These are phyloP conservation scores for Arthrobotrys entomopaga DNA, from an alignment of 2,329 filamentous ascomycete species.

Conservation along the genomic window DNA sequence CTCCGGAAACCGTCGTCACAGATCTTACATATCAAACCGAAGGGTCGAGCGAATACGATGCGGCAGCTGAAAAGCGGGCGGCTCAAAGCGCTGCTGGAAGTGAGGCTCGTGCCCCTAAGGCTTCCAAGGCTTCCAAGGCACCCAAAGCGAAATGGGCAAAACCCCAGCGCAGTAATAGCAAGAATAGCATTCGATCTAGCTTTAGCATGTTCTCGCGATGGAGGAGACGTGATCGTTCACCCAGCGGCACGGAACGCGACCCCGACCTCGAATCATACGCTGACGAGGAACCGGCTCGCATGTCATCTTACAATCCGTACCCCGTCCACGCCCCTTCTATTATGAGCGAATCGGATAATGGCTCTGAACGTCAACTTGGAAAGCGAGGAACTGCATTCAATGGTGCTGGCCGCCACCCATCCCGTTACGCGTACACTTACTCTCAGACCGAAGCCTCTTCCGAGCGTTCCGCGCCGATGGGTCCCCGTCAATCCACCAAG, in stretches of 20 bases:
- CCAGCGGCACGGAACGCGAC: conserved; percentile 35
- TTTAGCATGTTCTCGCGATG: conserved; percentile 44
- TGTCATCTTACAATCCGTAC: conserved; percentile 51
- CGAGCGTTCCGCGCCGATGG: conserved; percentile 29
- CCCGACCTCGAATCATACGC: conserved; percentile 52
- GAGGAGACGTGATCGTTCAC: conserved; percentile 40
- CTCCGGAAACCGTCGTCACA: conserved; percentile 52
- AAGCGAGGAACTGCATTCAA: conserved; percentile 42
- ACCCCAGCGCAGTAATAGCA: conserved; percentile 47
- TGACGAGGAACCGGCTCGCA: conserved; percentile 52
- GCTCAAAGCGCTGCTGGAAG: conserved; percentile 19
- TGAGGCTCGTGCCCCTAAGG: too few relatives aligned
- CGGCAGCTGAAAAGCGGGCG: conserved; percentile 36
- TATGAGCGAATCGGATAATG: conserved; percentile 37
- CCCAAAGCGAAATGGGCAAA: conserved; percentile 51
- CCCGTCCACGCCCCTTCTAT: conserved; percentile 46
- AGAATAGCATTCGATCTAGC: conserved; percentile 29
- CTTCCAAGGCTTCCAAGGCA: conserved; percentile 11
- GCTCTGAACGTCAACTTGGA: conserved; percentile 24
- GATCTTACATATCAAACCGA: conserved; percentile 52
- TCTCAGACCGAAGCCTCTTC: conserved; percentile 33
- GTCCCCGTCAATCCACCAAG: conserved; percentile 49
- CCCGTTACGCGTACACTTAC: conserved; percentile 51
- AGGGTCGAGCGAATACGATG: conserved; percentile 23
- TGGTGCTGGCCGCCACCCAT: conserved; percentile 36